A percentile compares a stretch with the other conserved stretches of the same genome.
These are phyloP conservation scores for Tetrahymena elliotti DNA, from an alignment of 73 alveolate genomes.

Conservation along the genomic window DNA sequence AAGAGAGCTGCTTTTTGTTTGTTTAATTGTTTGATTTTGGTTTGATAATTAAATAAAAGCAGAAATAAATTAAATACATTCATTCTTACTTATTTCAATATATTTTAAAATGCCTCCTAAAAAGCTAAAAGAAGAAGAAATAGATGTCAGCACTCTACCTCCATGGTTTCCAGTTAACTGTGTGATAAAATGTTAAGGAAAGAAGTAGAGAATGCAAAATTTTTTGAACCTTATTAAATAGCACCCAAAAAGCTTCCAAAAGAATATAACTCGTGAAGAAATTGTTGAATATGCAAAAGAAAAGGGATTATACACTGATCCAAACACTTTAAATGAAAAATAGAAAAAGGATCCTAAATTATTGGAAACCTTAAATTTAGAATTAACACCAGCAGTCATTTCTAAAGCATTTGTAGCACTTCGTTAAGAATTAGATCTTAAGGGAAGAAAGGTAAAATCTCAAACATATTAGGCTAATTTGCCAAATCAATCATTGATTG, in stretches of 20 bases:
- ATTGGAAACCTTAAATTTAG: conserved; percentile 22
- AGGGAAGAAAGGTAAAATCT: conserved; percentile 6
- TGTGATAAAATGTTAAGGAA: conserved; percentile 15
- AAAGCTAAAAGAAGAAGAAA: conserved; percentile 13
- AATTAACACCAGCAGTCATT: conserved; percentile 25
- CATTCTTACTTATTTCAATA: not conserved
- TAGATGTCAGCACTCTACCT: conserved; percentile 30
- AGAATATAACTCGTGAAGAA: conserved; percentile 40
- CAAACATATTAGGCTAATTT: not conserved
- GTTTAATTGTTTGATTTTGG: not conserved
- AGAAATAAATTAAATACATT: not conserved
- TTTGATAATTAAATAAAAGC: not conserved
- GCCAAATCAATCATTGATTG: too few species aligned
- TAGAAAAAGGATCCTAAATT: conserved; percentile 44
- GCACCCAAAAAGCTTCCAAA: conserved; percentile 21
- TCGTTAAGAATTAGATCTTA: conserved; percentile 12
- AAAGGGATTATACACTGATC: conserved; percentile 24
- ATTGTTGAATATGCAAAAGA: conserved; percentile 27
- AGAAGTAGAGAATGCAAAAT: conserved; percentile 6
- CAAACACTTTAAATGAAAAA: conserved; percentile 17
- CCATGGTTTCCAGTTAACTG: conserved; percentile 24
- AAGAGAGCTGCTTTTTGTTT: not conserved
- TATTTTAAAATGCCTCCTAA: conserved; percentile 18
- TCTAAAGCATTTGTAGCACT: conserved; percentile 23
- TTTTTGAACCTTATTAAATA: conserved; percentile 11